Percentiles rank a stretch among this genome's conserved stretches.
Conservation (phyloP, 768 basidiomycete genomes). For the Tricholoma terreum region DNA sequence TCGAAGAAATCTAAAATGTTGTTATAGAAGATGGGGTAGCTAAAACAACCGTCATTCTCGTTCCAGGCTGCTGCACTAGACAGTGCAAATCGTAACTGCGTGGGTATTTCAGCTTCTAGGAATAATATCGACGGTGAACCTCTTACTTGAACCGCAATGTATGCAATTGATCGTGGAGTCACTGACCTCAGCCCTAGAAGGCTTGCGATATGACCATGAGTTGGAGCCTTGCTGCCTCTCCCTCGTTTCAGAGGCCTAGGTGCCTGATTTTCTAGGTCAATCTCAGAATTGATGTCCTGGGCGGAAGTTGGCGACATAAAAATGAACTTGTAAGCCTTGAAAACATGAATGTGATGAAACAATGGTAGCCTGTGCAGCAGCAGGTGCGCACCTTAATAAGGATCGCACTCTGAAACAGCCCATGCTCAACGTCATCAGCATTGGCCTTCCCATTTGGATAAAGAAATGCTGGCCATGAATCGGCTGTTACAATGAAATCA, state of each 20-base stretch:
- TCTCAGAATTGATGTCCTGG: neutral
- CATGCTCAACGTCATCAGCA: neutral
- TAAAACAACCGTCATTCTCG: slow-evolving; percentile 7
- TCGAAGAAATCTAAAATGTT: slow-evolving; percentile 16
- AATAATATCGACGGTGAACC: too few species aligned
- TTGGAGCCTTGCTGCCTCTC: too few species aligned
- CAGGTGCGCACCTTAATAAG: slow-evolving; percentile 6
- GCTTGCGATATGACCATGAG: neutral
- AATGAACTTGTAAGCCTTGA: slow-evolving; percentile 16
- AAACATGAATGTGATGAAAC: too few species aligned
- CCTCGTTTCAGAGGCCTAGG: too few species aligned
- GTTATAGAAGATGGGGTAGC: slow-evolving; percentile 14
- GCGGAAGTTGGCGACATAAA: slow-evolving; percentile 18
- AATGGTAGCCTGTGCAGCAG: too few species aligned
- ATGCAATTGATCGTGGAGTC: slow-evolving; percentile 19
- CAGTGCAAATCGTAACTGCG: slow-evolving; percentile 13
- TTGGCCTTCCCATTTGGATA: slow-evolving; percentile 1
- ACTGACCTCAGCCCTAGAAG: slow-evolving; percentile 10
- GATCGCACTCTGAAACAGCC: too few species aligned
- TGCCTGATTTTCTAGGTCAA: too few species aligned
- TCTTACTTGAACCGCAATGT: too few species aligned
- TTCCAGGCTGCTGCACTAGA: slow-evolving; percentile 4
- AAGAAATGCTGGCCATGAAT: slow-evolving; percentile 7
- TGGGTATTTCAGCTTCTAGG: too few species aligned
- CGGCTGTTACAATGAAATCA: too few species aligned